These are phyloP conservation scores for Saraca asoca DNA, from an alignment of 331 rosid genomes.

Conservation along the genomic window DNA sequence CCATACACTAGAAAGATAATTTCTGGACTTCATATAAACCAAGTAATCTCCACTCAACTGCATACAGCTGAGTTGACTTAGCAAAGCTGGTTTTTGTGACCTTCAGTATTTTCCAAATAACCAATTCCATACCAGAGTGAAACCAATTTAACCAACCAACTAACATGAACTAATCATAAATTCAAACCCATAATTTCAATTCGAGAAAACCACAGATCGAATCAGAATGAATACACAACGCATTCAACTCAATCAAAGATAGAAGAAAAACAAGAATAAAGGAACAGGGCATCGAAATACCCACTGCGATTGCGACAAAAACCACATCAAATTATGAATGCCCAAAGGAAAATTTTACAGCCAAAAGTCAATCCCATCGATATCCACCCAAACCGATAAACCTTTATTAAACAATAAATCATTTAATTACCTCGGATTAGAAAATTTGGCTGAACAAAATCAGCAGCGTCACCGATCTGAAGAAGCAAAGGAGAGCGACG, in stretches of 20 bases:
- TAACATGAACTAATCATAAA: conserved; percentile 1
- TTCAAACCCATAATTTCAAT: conserved; percentile 20
- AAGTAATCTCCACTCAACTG: conserved; percentile 24
- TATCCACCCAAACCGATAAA: neutral
- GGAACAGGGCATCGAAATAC: conserved; percentile 20
- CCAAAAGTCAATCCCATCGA: conserved; percentile 27
- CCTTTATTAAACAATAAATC: neutral
- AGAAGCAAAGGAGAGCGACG: conserved; percentile 31
- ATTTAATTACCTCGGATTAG: conserved; percentile 34
- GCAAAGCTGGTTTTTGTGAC: conserved; percentile 17
- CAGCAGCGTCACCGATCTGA: conserved; percentile 34
- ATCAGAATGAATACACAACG: conserved; percentile 22
- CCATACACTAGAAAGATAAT: neutral
- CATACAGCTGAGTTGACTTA: conserved; percentile 25
- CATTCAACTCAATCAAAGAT: conserved; percentile 30
- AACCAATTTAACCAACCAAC: neutral
- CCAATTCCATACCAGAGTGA: neutral
- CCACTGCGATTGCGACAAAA: conserved; percentile 11
- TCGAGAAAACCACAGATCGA: conserved; percentile 38
- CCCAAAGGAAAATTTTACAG: conserved; percentile 15
- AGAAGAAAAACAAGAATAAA: conserved; percentile 11
- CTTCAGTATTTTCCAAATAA: conserved; percentile 11
- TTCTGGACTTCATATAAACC: neutral
- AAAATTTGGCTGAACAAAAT: conserved; percentile 2
- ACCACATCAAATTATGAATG: conserved; percentile 26